These are phyloP conservation scores for Sugiyamaella sp. DNA, from an alignment of 1,139 yeast genomes.

Conservation along the genomic window DNA sequence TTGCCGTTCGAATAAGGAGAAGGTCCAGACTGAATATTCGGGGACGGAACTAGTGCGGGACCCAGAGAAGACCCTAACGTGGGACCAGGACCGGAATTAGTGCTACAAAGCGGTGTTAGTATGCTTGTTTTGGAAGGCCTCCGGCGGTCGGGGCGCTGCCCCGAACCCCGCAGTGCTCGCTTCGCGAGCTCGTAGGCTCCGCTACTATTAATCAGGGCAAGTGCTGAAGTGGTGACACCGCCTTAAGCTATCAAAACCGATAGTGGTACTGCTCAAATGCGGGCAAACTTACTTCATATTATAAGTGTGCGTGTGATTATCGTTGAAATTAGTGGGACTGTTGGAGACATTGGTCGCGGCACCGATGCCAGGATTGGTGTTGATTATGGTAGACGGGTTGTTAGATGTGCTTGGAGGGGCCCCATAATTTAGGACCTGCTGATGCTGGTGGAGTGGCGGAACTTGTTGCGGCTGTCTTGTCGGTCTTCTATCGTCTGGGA, in stretches of 20 bases:
- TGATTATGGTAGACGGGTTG: constrained; percentile 4
- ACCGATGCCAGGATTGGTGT: background rate
- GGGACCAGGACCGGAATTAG: background rate
- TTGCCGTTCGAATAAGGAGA: constrained; percentile 13
- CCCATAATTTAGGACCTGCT: constrained; percentile 15
- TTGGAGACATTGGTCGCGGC: background rate
- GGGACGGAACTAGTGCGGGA: background rate
- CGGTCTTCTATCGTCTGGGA: constrained; percentile 6
- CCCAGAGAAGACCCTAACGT: background rate
- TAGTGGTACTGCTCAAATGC: no score
- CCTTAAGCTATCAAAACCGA: no score
- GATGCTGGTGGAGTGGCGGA: constrained; percentile 2
- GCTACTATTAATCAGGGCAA: no score
- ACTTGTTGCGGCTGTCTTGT: background rate
- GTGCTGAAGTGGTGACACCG: no score
- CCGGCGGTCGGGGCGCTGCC: background rate
- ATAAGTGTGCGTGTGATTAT: background rate
- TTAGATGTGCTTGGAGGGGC: constrained; percentile 4
- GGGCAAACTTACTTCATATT: constrained; percentile 2
- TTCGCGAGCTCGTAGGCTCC: no score
- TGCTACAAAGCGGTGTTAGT: constrained; percentile 5
- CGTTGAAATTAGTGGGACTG: constrained; percentile 6
- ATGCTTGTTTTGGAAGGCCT: no score
- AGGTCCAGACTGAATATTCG: constrained; percentile 1
- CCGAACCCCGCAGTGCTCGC: background rate